phyloP scores from a whole-genome alignment of 371 early-diverging fungal genomes.

The Apophysomyces sp. region DNA sequence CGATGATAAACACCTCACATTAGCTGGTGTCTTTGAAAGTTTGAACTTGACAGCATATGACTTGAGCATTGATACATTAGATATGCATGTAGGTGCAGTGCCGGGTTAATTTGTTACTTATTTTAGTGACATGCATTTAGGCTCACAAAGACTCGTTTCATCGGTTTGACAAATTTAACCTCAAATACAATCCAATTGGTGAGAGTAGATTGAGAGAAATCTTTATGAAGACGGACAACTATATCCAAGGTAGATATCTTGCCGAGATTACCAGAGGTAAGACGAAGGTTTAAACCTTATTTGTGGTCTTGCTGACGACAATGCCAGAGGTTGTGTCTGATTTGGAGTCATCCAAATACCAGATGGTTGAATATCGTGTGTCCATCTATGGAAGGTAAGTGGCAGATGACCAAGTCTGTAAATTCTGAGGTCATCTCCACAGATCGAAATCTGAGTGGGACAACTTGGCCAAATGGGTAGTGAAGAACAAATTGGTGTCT shows the following conservation, averaged over 20 bases:
- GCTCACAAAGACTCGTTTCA: conserved; percentile 87
- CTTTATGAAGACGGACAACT: conserved; percentile 97
- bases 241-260: conserved; percentile 87
- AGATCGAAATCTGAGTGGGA: conserved; percentile 87
- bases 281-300: not conserved
- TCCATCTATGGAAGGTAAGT: conserved; percentile 88
- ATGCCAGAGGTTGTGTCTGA: conserved; percentile 85
- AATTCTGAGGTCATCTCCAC: not conserved
- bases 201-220: conserved; percentile 78
- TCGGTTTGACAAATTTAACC: conserved; percentile 97
- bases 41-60: conserved; percentile 96
- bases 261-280: conserved; percentile 92
- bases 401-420: not conserved
- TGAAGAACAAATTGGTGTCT: conserved; percentile 90
- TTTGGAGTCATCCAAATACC: conserved; percentile 94
- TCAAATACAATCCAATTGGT: conserved; percentile 97
- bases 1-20: conserved; percentile 70
- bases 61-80: conserved; percentile 94
- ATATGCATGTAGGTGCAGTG: conserved; percentile 85
- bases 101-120: not conserved
- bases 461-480: conserved; percentile 93
- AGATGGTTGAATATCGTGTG: conserved; percentile 92
- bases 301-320: not conserved
- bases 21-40: conserved; percentile 87
- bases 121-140: conserved; percentile 12